Base-by-base conservation (phyloP, 1,139 yeast species). In the Blastobotrys indianensis region DNA sequence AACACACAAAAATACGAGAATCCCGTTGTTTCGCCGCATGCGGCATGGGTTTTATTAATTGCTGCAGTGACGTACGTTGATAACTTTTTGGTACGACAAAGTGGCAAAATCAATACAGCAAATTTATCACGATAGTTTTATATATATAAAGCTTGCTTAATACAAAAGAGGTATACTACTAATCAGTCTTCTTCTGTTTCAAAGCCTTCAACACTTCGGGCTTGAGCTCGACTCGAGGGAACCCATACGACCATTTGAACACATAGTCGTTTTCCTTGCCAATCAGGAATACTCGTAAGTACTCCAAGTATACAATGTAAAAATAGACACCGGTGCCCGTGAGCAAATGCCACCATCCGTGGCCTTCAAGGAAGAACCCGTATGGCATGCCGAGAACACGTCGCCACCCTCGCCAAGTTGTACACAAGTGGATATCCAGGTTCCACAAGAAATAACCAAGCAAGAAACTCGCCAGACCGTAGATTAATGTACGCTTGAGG, bases 261-360 rank as follows among this genome's bases (percentile, higher is more conserved):
- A 64, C 62, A 60, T 74, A 86, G 44, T 74, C 74, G 16, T 71
- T 61, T 37, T 76, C 74, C 12, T 71, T 70, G 13, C 79, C 79
- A 39, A 73, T 72, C 52, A 82, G 71, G 61, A 77, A 77, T 39
- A 79, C 68, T 54, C 94, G 76, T 57, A 85, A 69, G 59, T 82
- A 84, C 63, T 85, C 87, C 52, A 79, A 62, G 54, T 74, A 77
- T 8, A 75, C 76, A 38, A 78, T 66, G 60, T 76, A 79, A 59
- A 75, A 79, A 63, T 85, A 86, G 12, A 86, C 86, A 51, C 95
- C 95, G 10, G 80, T 70, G 2, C 94, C 94, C 0, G 95, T 86
- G 52, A 86, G 74, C 30, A 86, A 69, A 62, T 92, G 98, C 98
- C 98, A 92, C 97, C 97, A 92, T 13, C 95, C 96, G 62, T 92